These are phyloP conservation scores for Hirsutella thompsonii DNA, from an alignment of 2,329 filamentous ascomycete genomes.

Conservation along the genomic window DNA sequence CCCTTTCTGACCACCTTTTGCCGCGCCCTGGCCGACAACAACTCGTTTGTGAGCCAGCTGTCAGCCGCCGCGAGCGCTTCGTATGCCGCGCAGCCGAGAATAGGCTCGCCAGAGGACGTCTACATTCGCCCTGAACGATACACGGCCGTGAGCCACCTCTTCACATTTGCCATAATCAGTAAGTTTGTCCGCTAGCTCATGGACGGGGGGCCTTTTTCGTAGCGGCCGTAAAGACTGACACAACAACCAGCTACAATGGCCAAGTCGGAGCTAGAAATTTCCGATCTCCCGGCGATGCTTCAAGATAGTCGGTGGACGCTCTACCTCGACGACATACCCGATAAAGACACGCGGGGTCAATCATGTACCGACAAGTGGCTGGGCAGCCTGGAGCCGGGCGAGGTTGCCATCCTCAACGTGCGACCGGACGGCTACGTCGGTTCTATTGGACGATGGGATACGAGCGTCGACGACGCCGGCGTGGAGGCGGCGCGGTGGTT, in stretches of 20 bases:
- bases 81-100: constrained; percentile 45
- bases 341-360: constrained; percentile 36
- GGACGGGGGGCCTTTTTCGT: too few species aligned
- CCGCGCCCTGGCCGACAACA: constrained; percentile 33
- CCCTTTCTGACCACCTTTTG: constrained; percentile 49
- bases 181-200: constrained; percentile 14
- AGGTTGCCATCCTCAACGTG: constrained; percentile 54
- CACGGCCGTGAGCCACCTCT: constrained; percentile 51
- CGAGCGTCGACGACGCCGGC: constrained; percentile 35
- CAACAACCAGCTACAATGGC: constrained; percentile 36
- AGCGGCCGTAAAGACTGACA: constrained; percentile 5
- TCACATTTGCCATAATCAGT: constrained; percentile 59
- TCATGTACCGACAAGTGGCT: constrained; percentile 59
- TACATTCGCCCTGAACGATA: constrained; percentile 58
- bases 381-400: constrained; percentile 38
- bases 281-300: constrained; percentile 47
- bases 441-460: constrained; percentile 42
- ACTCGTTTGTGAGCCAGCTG: constrained; percentile 45
- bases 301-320: constrained; percentile 58
- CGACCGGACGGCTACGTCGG: constrained; percentile 65
- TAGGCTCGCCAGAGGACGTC: constrained; percentile 46
- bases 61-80: constrained; percentile 47
- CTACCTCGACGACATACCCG: constrained; percentile 54
- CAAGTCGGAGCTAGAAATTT: constrained; percentile 51
- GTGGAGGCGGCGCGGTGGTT: constrained; percentile 40